A percentile compares a stretch with the other conserved stretches of the same genome.
Evolutionary conservation across 192 early-diverging fungal genomes (phyloP).

Genomic region (Backusella morwellensis): DNA sequence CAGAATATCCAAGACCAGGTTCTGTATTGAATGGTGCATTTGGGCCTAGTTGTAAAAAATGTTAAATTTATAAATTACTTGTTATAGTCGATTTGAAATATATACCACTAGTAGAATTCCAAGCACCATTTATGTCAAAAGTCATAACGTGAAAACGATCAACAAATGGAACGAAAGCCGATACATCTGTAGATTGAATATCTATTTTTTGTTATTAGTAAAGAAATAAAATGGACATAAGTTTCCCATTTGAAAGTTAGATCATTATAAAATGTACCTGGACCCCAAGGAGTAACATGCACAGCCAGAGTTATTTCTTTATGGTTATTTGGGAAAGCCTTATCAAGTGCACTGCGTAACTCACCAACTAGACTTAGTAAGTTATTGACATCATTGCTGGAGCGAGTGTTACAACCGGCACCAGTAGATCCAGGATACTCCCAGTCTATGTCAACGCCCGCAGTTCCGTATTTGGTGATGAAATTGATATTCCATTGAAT

Average conservation of each 20-base stretch:
- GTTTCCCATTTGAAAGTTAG: background rate
- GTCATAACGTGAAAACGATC: slow-evolving; percentile 69
- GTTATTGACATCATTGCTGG: slow-evolving; percentile 59
- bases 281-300: slow-evolving; percentile 59
- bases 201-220: background rate
- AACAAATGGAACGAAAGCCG: slow-evolving; percentile 53
- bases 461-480: slow-evolving; percentile 50
- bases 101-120: slow-evolving; percentile 44
- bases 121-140: slow-evolving; percentile 61
- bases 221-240: background rate
- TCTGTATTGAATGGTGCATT: slow-evolving; percentile 42
- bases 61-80: background rate
- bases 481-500: slow-evolving; percentile 49
- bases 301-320: slow-evolving; percentile 67
- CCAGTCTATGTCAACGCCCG: slow-evolving; percentile 71
- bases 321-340: slow-evolving; percentile 26
- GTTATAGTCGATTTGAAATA: background rate
- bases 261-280: background rate
- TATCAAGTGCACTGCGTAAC: slow-evolving; percentile 47
- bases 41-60: slow-evolving; percentile 20
- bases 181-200: slow-evolving; percentile 47
- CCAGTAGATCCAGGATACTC: slow-evolving; percentile 69
- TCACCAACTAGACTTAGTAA: slow-evolving; percentile 56
- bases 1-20: slow-evolving; percentile 25
- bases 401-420: slow-evolving; percentile 55